Conservation (phyloP, 1,284 basidiomycete species). For the Ustilago esculenta region DNA sequence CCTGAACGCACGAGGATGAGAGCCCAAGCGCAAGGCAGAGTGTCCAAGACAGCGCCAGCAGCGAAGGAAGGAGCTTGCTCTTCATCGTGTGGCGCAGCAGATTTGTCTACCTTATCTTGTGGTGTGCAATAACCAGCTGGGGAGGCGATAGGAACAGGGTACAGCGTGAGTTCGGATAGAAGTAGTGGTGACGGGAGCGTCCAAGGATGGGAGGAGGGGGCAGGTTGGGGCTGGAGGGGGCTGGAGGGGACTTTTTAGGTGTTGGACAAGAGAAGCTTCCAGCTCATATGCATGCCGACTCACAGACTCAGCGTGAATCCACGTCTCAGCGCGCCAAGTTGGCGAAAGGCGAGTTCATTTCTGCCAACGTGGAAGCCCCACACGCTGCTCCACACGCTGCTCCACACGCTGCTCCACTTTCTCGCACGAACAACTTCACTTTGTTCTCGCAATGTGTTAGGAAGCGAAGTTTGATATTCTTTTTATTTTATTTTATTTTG, state of each 20-base stretch:
- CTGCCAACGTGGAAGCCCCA: slow-evolving; percentile 37
- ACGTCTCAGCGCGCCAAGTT: slow-evolving; percentile 3
- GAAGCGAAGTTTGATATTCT: too few relatives aligned
- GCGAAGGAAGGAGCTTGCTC: slow-evolving; percentile 28
- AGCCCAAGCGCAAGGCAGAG: slow-evolving; percentile 34
- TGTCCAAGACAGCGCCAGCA: slow-evolving; percentile 40
- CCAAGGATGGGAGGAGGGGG: too few relatives aligned
- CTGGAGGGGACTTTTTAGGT: not conserved
- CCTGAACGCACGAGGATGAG: slow-evolving; percentile 20
- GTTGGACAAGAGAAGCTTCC: slow-evolving; percentile 21
- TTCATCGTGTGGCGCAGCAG: slow-evolving; percentile 15
- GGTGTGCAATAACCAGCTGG: too few relatives aligned
- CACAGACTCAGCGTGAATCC: not conserved
- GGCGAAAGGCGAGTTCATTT: not conserved
- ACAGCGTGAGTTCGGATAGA: too few relatives aligned
- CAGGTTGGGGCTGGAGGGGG: too few relatives aligned
- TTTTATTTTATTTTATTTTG: too few relatives aligned
- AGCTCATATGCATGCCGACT: slow-evolving; percentile 21
- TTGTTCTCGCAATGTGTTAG: too few relatives aligned
- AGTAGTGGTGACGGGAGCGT: not conserved
- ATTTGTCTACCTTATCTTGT: too few relatives aligned
- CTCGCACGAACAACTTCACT: too few relatives aligned
- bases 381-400: too few relatives aligned
- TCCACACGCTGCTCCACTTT: slow-evolving; percentile 3
- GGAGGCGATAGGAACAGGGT: too few relatives aligned